A percentile compares a stretch with the other conserved stretches of the same genome.
These are phyloP conservation scores for Trypanosoma brucei DNA, from an alignment of 208 protist genomes.

Conservation along the genomic window DNA sequence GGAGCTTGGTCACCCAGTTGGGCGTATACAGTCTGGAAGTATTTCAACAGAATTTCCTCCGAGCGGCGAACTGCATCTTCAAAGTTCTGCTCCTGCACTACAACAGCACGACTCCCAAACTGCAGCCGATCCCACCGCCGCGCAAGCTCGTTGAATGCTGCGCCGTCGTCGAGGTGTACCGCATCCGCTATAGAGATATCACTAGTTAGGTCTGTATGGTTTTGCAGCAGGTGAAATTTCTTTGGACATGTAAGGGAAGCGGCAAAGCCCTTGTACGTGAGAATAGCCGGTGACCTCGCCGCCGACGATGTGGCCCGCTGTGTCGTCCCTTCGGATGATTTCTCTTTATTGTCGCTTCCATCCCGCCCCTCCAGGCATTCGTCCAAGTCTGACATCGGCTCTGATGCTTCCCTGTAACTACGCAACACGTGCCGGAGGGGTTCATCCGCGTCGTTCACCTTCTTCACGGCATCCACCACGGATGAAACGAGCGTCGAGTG, in stretches of 20 bases:
- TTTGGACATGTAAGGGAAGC: constrained; percentile 79
- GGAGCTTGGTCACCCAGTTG: constrained; percentile 77
- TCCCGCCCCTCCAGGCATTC: constrained; percentile 31
- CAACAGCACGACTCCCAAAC: constrained; percentile 77
- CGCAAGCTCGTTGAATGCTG: constrained; percentile 84
- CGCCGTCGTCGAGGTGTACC: constrained; percentile 78
- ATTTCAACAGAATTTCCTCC: constrained; percentile 60
- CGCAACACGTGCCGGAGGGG: constrained; percentile 28
- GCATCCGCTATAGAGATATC: constrained; percentile 68
- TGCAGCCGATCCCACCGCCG: constrained; percentile 83
- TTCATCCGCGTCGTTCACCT: constrained; percentile 11
- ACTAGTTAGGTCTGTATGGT: constrained; percentile 52
- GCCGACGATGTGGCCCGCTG: background rate
- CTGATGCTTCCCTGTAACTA: constrained; percentile 28
- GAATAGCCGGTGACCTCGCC: constrained; percentile 9
- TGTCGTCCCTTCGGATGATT: background rate
- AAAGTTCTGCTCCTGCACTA: constrained; percentile 63
- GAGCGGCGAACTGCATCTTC: constrained; percentile 65
- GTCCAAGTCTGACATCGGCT: constrained; percentile 63
- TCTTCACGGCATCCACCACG: constrained; percentile 11
- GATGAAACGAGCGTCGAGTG: constrained; percentile 11
- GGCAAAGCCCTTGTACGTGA: constrained; percentile 62
- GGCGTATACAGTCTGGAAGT: constrained; percentile 75
- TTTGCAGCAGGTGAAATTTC: constrained; percentile 78
- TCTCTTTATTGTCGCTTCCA: background rate